Evolutionary conservation across 1,139 yeast genomes (phyloP).

Genomic region (Yamadazyma dendronema): DNA sequence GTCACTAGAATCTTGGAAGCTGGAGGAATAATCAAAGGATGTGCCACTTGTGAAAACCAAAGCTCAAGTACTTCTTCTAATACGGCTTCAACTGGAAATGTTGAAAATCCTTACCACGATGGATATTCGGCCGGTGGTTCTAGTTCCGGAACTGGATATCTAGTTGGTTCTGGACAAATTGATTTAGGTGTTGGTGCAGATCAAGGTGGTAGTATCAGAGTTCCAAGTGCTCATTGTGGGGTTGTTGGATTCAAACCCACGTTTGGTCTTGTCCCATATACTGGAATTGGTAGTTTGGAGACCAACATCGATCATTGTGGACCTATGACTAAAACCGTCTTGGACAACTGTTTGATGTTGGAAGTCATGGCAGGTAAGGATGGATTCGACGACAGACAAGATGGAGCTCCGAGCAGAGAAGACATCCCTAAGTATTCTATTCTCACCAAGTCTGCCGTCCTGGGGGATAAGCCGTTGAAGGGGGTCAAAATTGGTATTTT

Average conservation of each 20-base stretch:
- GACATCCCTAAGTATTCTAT: conserved; percentile 9
- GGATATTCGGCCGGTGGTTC: conserved; percentile 18
- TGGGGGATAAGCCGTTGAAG: conserved; percentile 3
- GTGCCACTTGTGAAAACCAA: conserved; percentile 16
- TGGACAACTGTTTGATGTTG: conserved; percentile 11
- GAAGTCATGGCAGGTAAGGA: conserved; percentile 17
- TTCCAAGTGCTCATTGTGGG: conserved; percentile 16
- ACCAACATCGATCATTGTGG: conserved; percentile 16
- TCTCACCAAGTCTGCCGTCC: conserved; percentile 3
- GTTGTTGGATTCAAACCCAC: conserved; percentile 17
- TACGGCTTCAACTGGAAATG: conserved; percentile 16
- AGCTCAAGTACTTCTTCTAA: conserved; percentile 17
- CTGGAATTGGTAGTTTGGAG: conserved; percentile 16
- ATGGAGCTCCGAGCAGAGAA: conserved; percentile 26
- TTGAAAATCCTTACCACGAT: conserved; percentile 14
- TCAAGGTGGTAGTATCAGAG: conserved; percentile 15
- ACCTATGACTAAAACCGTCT: conserved; percentile 14
- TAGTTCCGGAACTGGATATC: conserved; percentile 15
- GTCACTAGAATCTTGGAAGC: conserved; percentile 15
- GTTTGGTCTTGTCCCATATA: conserved; percentile 15
- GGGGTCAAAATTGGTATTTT: conserved; percentile 16
- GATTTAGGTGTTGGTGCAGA: conserved; percentile 15
- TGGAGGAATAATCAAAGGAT: conserved; percentile 14
- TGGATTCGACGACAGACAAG: conserved; percentile 21
- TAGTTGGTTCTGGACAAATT: conserved; percentile 14